Evolutionary conservation across 1,284 basidiomycete species (phyloP).

Genomic region (Cerrena zonata): DNA sequence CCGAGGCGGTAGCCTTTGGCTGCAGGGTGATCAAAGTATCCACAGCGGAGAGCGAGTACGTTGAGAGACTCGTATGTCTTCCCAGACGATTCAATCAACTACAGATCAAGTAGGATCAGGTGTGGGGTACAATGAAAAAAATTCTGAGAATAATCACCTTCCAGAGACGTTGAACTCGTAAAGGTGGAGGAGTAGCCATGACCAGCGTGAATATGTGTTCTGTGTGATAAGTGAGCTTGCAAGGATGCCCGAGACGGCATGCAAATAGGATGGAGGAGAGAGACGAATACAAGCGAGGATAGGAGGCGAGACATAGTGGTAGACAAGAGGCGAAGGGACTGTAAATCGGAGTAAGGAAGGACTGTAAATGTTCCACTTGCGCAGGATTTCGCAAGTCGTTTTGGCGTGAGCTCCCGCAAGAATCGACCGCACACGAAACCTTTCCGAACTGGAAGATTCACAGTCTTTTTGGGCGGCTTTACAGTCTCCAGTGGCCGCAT

Average conservation of each 20-base stretch:
- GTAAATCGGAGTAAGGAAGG: not conserved
- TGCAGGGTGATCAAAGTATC: not conserved
- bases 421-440: not conserved
- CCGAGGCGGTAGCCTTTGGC: not conserved
- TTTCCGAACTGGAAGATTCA: not conserved
- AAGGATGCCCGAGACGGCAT: too few species aligned
- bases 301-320: not conserved
- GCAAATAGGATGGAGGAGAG: not conserved
- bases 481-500: not conserved
- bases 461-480: not conserved
- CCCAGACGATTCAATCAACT: too few species aligned
- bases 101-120: not conserved
- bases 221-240: too few species aligned
- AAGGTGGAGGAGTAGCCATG: not conserved
- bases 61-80: not conserved
- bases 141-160: not conserved
- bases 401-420: not conserved
- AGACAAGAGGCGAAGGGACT: not conserved
- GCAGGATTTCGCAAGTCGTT: not conserved
- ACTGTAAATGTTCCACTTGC: not conserved
- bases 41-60: not conserved
- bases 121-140: not conserved
- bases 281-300: not conserved
- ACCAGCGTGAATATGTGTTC: not conserved
- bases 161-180: not conserved